phyloP scores from a whole-genome alignment of 1,139 yeast genomes.

The Candida frijolesensis region DNA sequence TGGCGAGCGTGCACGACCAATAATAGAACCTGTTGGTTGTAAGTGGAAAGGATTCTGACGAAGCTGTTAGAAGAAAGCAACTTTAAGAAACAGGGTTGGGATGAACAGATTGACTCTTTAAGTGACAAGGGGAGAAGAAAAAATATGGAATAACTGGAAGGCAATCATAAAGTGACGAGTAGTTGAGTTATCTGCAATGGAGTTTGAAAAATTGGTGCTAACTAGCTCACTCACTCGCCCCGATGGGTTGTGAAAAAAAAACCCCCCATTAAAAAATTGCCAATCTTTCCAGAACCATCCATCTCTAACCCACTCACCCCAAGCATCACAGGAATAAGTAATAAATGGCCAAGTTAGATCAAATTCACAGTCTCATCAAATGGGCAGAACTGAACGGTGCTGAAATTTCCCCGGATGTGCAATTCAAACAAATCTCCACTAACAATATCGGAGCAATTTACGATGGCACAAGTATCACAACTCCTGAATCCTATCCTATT shows the following conservation, averaged over 20 bases:
- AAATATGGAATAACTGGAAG: background rate
- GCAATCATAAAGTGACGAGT: background rate
- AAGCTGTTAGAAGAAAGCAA: background rate
- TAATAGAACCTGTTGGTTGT: background rate
- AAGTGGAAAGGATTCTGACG: background rate
- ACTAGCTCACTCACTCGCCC: background rate
- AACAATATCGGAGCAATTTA: slow-evolving; percentile 46
- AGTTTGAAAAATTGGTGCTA: background rate
- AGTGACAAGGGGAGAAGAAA: background rate
- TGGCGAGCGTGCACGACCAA: background rate
- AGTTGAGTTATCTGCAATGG: background rate
- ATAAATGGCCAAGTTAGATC: slow-evolving; percentile 3
- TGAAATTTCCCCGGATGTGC: slow-evolving; percentile 27
- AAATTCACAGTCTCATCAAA: slow-evolving; percentile 25
- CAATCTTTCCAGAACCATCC: slow-evolving; percentile 2
- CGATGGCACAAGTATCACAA: slow-evolving; percentile 12
- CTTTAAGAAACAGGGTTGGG: background rate
- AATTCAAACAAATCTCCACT: slow-evolving; percentile 23
- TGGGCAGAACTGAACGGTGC: slow-evolving; percentile 61
- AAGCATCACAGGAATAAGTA: background rate
- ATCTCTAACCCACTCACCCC: background rate
- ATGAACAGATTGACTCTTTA: too few relatives aligned
- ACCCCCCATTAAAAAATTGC: background rate
- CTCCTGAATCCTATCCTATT: slow-evolving; percentile 19
- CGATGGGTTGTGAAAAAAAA: background rate